These are phyloP conservation scores for Herpotrichia juniperi DNA, from an alignment of 2,329 filamentous ascomycete species.

Conservation along the genomic window DNA sequence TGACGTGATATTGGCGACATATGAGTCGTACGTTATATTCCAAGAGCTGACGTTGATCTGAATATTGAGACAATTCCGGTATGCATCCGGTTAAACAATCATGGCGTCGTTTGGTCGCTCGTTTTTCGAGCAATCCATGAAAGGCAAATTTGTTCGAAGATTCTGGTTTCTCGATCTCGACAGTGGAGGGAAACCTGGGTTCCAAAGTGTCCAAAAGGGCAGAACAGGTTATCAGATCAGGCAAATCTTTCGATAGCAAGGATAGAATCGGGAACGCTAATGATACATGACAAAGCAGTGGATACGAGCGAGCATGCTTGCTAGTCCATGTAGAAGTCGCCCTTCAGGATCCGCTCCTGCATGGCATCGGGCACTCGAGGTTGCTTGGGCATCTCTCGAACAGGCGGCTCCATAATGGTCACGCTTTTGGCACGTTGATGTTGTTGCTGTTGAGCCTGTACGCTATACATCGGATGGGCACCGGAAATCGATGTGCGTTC, in stretches of 20 bases:
- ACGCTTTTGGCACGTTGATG: constrained; percentile 76
- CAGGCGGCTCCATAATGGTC: constrained; percentile 64
- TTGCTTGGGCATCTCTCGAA: constrained; percentile 64
- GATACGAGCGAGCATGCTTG: constrained; percentile 7
- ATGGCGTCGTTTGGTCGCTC: constrained; percentile 13
- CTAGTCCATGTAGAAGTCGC: constrained; percentile 97
- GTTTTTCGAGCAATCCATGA: constrained; percentile 8
- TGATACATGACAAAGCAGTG: constrained; percentile 23
- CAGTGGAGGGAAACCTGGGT: neutral
- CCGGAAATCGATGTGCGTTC: constrained; percentile 72
- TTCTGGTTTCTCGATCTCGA: constrained; percentile 4
- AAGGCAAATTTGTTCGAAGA: constrained; percentile 6
- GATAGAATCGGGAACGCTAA: constrained; percentile 10
- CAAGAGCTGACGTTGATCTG: constrained; percentile 1
- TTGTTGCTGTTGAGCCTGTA: constrained; percentile 26
- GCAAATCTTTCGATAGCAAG: neutral
- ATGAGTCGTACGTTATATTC: neutral
- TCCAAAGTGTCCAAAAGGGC: constrained; percentile 11
- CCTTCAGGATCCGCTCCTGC: constrained; percentile 95
- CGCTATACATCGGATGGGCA: constrained; percentile 41
- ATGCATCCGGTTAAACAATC: constrained; percentile 21
- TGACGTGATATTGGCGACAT: neutral
- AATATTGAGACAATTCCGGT: constrained; percentile 10
- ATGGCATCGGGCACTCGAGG: constrained; percentile 77
- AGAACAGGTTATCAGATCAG: constrained; percentile 6